Base-by-base conservation (phyloP, 805 yeast genomes). In the Ogataea corticis region DNA sequence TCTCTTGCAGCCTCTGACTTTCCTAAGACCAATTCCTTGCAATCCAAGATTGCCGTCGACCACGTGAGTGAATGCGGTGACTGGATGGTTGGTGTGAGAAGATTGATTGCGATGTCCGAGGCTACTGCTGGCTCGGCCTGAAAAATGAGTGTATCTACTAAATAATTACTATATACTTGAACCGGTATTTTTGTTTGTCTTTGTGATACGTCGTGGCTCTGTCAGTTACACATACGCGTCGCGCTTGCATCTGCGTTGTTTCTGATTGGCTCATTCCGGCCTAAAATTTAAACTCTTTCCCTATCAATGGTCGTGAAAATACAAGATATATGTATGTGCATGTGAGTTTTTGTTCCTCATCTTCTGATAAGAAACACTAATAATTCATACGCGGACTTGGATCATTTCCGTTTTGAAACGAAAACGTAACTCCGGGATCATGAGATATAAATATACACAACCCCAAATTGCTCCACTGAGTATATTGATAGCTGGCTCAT, bases 11-110 rank as follows among this genome's bases (percentile, higher is more conserved):
- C 59, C 10, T 74, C 75, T 48, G 83, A 88, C 48, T 87, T 70
- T 61, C 63, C 66, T 3, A 69, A 69, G 13, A 97, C 98, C 1
- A 66, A 74, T 42, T 65, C 73, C 2, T 55, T 79, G 28, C 80
- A 79, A 50, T 63, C 72, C 29, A 79, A 80, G 41, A 76, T 94
- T 49, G 78, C 85, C 17, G 75, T 88, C 7, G 75, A 78, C 30
- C 75, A 79, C 50, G 76, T 83, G 18, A 79, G 76, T 18, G 96
- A 91, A 65, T 80, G 85, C 52, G 97, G 96, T 12, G 82, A 85
- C 58, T 94, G 99, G 99, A 79, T 86, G 70, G 80, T 86, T 27
- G 99, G 99, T 56, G 84, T 94, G 38, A 89, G 85, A 66, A 81
- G 97, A 56, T 75, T 94, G 51, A 81, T 92, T 50, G 85, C 84